phyloP scores from a whole-genome alignment of 2,329 filamentous ascomycete genomes.

The Diaporthe vexans region DNA sequence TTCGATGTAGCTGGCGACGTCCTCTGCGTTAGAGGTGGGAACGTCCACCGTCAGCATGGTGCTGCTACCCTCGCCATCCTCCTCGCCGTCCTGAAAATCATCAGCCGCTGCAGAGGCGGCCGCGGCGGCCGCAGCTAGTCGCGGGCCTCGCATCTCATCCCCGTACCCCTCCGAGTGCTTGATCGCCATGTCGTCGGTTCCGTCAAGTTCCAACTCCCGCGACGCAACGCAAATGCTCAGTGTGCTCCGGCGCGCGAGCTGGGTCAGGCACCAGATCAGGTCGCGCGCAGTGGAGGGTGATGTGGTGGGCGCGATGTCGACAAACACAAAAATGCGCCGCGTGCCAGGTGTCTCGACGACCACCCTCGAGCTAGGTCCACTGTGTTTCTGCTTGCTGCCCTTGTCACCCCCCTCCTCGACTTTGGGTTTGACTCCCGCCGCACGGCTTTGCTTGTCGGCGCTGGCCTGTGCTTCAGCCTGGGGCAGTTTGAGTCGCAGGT shows the following conservation, averaged over 20 bases:
- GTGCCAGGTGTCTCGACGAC: slow-evolving; percentile 45
- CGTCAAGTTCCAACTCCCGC: slow-evolving; percentile 34
- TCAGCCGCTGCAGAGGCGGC: not conserved
- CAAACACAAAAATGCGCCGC: slow-evolving; percentile 50
- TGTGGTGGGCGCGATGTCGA: slow-evolving; percentile 49
- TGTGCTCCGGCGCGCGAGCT: slow-evolving; percentile 49
- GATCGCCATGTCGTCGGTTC: slow-evolving; percentile 29
- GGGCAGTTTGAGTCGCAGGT: slow-evolving; percentile 38
- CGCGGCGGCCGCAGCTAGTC: not conserved
- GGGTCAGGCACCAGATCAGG: slow-evolving; percentile 47
- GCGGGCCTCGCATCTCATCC: not conserved
- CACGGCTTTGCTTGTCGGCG: not conserved
- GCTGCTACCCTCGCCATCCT: too few species aligned
- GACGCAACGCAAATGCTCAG: slow-evolving; percentile 52
- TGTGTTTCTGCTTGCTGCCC: not conserved
- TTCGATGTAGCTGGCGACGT: slow-evolving; percentile 51
- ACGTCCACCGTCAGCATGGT: slow-evolving; percentile 48
- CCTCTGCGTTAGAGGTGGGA: slow-evolving; percentile 50
- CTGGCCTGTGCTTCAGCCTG: slow-evolving; percentile 9
- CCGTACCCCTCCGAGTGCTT: slow-evolving; percentile 42
- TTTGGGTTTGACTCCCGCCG: not conserved
- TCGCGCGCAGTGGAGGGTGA: slow-evolving; percentile 46
- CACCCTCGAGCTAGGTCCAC: slow-evolving; percentile 39
- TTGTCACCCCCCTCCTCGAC: not conserved
- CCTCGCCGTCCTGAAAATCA: too few species aligned